Base-by-base conservation (phyloP, 148 eudicot genomes). In the Camellia granthamiana region DNA sequence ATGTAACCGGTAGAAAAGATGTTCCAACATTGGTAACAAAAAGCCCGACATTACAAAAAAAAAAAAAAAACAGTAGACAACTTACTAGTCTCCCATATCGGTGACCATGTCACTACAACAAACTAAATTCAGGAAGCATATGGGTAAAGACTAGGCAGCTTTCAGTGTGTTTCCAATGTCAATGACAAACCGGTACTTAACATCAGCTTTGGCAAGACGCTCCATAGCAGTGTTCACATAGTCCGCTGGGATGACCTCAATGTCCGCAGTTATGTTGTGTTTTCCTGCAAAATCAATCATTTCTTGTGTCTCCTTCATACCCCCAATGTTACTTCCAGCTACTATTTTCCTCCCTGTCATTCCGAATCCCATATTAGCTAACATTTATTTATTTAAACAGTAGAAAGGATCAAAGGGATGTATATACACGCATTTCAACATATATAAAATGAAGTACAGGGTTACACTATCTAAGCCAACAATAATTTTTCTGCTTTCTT, bases 281-380 rank as follows among this genome's bases (percentile, higher is more conserved):
- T 80, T 80, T 43, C 81, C 85, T 7, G 85, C 88, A 80, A 85
- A 85, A 30, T 85, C 85, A 56, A 85, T 82, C 87, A 85, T 85
- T 56, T 85, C 87, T 82, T 85, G 88, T 18, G 85, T 85, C 68
- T 85, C 85, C 73, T 83, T 85, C n/a, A 85, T 59, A 14, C 85
- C 85, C 16, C 85, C 85, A 15, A 77, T 72, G 30, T 69, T 75
- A 77, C 85, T 85, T 2, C 88, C 88, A 8, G 81, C 88, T 0
- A 78, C 81, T 23, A 49, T 44, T 61, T 71, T 79, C 81, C 81
- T 79, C 54, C 81, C 81, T 79, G 77, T 23, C 19, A 23, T 11
- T 56, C 46, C 19, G 3, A 51, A 52, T 12, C 3, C 12, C 19
- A 30, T 8, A 55, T 55, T 10, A 72, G 41, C 16, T 3, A 4